Conservation (phyloP, 257 asterid species). For the Solanum etuberosum region DNA sequence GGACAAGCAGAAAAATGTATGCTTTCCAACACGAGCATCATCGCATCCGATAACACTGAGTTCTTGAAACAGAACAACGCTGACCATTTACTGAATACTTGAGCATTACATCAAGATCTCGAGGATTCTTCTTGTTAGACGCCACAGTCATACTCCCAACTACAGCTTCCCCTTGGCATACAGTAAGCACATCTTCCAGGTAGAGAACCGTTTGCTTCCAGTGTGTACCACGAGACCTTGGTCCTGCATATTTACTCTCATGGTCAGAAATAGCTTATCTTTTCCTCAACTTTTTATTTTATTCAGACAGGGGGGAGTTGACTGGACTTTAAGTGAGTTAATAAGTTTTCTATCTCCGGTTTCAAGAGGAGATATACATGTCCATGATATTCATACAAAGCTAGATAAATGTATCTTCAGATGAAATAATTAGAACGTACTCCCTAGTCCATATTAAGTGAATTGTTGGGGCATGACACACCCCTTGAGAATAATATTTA, state of each 20-base stretch:
- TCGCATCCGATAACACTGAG: conserved; percentile 64
- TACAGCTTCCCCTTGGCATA: conserved; percentile 78
- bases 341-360: neutral
- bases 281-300: neutral
- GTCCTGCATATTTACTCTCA: conserved; percentile 33
- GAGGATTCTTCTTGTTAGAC: conserved; percentile 88
- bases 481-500: neutral
- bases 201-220: conserved; percentile 94
- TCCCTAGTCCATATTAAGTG: neutral
- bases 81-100: conserved; percentile 70
- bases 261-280: neutral
- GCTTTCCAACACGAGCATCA: neutral
- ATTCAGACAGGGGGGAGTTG: neutral
- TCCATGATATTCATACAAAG: neutral
- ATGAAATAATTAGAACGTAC: neutral
- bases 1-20: neutral
- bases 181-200: conserved; percentile 77
- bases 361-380: neutral
- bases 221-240: conserved; percentile 81
- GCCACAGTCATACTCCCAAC: conserved; percentile 61
- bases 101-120: conserved; percentile 73
- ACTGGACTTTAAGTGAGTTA: neutral
- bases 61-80: conserved; percentile 52
- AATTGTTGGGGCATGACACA: neutral
- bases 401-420: neutral